These are phyloP conservation scores for Skeletonema menzelii DNA, from an alignment of 108 stramenopile genomes.

Conservation along the genomic window DNA sequence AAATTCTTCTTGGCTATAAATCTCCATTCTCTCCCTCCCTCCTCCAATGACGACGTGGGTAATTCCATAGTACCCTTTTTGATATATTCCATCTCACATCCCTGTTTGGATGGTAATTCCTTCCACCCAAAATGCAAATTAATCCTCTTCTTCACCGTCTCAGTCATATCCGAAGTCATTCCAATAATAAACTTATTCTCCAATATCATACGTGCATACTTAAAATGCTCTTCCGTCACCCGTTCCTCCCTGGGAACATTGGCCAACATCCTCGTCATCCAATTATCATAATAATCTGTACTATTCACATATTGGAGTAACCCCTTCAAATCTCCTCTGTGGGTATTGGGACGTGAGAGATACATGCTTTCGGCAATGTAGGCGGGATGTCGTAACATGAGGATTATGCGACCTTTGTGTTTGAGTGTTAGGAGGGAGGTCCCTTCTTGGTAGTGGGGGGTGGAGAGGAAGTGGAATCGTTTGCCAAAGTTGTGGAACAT, in stretches of 20 bases:
- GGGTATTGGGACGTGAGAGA: constrained; percentile 1
- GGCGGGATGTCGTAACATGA: constrained; percentile 34
- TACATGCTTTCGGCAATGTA: constrained; percentile 20
- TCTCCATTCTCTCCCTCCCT: constrained; percentile 28
- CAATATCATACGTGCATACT: constrained; percentile 27
- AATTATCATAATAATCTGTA: constrained; percentile 39
- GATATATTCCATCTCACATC: constrained; percentile 26
- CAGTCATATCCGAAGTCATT: constrained; percentile 22
- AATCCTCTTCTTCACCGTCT: constrained; percentile 30
- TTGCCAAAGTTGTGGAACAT: not conserved
- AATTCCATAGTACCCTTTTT: constrained; percentile 5
- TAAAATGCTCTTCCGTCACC: constrained; percentile 38
- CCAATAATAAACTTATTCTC: constrained; percentile 48
- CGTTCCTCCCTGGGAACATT: constrained; percentile 3
- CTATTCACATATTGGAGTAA: constrained; percentile 20
- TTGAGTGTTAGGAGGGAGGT: constrained; percentile 17
- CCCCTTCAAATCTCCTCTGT: constrained; percentile 17
- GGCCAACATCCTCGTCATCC: constrained; percentile 40
- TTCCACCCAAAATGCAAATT: constrained; percentile 46
- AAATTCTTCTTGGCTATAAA: constrained; percentile 18
- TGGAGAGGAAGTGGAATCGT: constrained; percentile 33
- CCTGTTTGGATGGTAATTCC: constrained; percentile 15
- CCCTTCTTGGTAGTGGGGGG: constrained; percentile 39
- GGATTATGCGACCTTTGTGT: constrained; percentile 31
- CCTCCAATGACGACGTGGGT: constrained; percentile 7